Conservation (phyloP, 306 rosid species). For the Herpetospermum pedunculosum region DNA sequence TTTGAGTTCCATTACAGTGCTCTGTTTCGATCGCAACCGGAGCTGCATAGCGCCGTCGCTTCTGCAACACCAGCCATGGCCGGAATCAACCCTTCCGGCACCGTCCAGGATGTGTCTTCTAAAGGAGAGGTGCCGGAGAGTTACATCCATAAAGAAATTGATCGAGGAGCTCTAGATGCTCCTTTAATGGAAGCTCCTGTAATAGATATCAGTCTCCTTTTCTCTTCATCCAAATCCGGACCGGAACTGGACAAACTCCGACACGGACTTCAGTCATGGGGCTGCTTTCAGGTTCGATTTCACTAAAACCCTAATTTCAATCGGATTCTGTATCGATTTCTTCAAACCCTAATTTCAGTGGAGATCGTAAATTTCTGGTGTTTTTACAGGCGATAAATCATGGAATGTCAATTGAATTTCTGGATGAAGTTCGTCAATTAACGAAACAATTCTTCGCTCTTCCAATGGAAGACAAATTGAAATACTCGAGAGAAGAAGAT, state of each 20-base stretch:
- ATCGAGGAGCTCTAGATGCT: conserved; percentile 8
- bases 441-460: conserved; percentile 24
- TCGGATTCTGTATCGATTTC: background rate
- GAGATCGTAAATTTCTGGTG: background rate
- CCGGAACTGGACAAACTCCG: conserved; percentile 14
- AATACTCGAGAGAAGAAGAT: conserved; percentile 26
- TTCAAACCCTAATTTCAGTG: background rate
- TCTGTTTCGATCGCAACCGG: background rate
- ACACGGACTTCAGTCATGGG: conserved; percentile 19
- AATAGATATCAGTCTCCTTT: conserved; percentile 18
- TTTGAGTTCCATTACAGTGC: background rate
- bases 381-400: background rate
- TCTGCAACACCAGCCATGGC: background rate
- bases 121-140: conserved; percentile 19
- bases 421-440: background rate
- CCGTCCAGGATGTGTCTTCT: background rate
- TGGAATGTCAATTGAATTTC: conserved; percentile 6
- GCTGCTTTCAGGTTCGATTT: conserved; percentile 28
- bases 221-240: conserved; percentile 3
- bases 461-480: conserved; percentile 36
- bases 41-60: background rate
- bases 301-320: background rate
- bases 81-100: background rate
- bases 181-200: conserved; percentile 19
- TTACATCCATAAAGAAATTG: conserved; percentile 23